Conservation (phyloP, 495 filamentous ascomycete genomes). For the Aspergillus sparsus region DNA sequence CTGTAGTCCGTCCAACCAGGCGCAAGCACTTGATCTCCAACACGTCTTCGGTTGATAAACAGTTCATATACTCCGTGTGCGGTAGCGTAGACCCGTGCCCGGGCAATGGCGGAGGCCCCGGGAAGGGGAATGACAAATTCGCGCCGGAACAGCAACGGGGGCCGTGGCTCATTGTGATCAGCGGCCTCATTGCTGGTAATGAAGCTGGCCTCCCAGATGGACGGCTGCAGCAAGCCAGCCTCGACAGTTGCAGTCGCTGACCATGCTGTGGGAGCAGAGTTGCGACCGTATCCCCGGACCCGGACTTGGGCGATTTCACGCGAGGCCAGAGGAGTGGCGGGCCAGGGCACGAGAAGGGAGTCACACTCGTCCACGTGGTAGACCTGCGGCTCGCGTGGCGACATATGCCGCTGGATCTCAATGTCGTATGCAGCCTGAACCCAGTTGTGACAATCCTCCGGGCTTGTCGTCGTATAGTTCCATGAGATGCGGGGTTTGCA, state of each 20-base stretch:
- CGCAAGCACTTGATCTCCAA: conserved; percentile 8
- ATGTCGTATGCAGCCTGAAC: conserved; percentile 14
- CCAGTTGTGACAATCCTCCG: neutral
- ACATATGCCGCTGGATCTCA: neutral
- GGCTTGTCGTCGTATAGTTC: conserved; percentile 1
- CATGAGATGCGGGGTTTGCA: conserved; percentile 14
- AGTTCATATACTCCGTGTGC: conserved; percentile 8
- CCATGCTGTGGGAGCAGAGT: neutral
- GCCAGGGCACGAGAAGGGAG: conserved; percentile 12
- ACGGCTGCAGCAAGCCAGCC: conserved; percentile 4
- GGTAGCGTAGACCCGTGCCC: conserved; percentile 1
- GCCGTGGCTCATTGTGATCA: neutral
- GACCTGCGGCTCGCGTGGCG: too few relatives aligned
- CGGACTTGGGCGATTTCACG: neutral
- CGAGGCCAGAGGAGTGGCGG: neutral
- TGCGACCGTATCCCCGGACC: conserved; percentile 2
- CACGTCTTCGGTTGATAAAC: neutral
- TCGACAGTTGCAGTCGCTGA: neutral
- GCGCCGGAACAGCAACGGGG: conserved; percentile 5
- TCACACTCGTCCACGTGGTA: too few relatives aligned
- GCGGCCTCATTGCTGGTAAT: conserved; percentile 13
- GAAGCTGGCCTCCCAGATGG: conserved; percentile 6
- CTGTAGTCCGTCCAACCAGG: conserved; percentile 12
- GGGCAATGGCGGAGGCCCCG: too few relatives aligned
- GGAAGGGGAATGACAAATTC: neutral